phyloP scores from a whole-genome alignment of 140 eudicot genomes.

The Stevia rebaudiana region DNA sequence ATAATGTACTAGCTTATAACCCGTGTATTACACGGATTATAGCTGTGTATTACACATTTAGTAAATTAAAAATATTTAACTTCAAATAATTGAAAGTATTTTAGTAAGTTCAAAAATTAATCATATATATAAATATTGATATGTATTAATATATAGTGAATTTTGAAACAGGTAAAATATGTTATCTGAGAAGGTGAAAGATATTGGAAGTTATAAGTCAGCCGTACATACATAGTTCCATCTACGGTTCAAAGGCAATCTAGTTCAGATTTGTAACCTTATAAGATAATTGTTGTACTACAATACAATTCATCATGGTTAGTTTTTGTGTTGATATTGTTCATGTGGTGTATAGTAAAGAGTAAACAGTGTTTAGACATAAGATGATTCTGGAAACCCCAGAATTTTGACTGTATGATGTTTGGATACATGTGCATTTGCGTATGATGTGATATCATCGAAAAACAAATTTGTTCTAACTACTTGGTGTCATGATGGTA shows the following conservation, averaged over 20 bases:
- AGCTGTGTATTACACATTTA: background rate
- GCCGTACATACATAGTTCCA: slow-evolving; percentile 14
- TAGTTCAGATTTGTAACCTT: slow-evolving; percentile 19
- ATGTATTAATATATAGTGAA: background rate
- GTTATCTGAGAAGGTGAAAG: slow-evolving; percentile 1
- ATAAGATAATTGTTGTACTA: slow-evolving; percentile 19
- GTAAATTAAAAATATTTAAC: too few species aligned
- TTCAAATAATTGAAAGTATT: background rate
- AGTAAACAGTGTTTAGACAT: slow-evolving; percentile 23
- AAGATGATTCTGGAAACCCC: slow-evolving; percentile 32
- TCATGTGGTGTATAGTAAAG: slow-evolving; percentile 38
- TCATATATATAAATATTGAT: too few species aligned
- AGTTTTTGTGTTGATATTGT: slow-evolving; percentile 26
- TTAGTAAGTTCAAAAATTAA: too few species aligned
- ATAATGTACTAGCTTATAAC: background rate
- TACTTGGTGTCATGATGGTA: too few species aligned
- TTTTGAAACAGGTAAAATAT: slow-evolving; percentile 6
- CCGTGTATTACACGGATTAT: background rate
- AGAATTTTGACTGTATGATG: slow-evolving; percentile 13
- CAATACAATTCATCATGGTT: slow-evolving; percentile 18
- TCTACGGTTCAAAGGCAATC: slow-evolving; percentile 13
- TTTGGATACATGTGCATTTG: background rate
- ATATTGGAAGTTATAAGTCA: background rate
- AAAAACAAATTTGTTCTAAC: slow-evolving; percentile 11
- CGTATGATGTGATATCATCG: background rate